A percentile compares a stretch with the other conserved stretches of the same genome.
Conservation (phyloP, 352 stramenopile genomes). For the Blastocystis sp. region DNA sequence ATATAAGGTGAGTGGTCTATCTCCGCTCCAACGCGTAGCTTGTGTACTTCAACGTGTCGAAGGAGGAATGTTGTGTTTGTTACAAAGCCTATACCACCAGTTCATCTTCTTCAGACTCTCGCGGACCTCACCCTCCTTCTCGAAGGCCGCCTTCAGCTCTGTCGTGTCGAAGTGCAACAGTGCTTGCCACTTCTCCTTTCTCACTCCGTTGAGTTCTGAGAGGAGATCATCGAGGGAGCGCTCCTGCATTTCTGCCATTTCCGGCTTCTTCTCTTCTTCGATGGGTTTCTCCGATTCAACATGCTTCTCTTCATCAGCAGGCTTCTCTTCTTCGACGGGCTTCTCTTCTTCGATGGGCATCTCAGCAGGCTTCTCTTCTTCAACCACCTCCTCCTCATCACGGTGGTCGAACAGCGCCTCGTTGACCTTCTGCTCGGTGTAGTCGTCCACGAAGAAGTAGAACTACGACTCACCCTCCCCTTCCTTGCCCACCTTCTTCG, state of each 20-base stretch:
- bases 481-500: conserved; percentile 16
- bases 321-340: not conserved
- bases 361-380: not conserved
- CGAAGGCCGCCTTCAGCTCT: not conserved
- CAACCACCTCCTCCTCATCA: conserved; percentile 7
- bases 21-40: not conserved
- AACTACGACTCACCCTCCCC: conserved; percentile 16
- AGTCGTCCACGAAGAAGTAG: conserved; percentile 52
- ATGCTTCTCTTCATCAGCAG: no score
- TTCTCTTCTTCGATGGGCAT: not conserved
- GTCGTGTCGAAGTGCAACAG: not conserved
- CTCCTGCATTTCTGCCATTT: not conserved
- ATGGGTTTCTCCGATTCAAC: not conserved
- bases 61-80: conserved; percentile 59
- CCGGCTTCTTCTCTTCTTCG: not conserved
- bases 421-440: conserved; percentile 32
- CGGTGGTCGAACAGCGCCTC: conserved; percentile 43
- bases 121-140: not conserved
- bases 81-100: not conserved
- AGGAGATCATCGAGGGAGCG: not conserved
- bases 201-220: not conserved
- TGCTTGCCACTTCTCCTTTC: not conserved
- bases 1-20: conserved; percentile 85
- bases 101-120: not conserved
- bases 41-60: conserved; percentile 62